Conservation (phyloP, 2,329 filamentous ascomycete genomes). For the Trichocomaceae sp. region DNA sequence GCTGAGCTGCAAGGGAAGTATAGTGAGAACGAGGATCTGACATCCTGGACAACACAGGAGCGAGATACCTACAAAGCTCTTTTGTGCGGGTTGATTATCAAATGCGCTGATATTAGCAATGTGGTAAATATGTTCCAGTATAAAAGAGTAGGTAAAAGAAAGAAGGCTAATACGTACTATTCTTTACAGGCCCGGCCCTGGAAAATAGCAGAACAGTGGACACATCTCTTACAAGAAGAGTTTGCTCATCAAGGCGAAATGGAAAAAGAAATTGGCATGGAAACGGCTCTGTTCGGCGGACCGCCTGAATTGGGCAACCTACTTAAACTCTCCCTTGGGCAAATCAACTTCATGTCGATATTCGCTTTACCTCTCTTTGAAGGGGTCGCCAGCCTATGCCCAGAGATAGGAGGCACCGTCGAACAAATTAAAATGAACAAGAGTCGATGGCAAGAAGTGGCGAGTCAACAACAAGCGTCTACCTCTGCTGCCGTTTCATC, state of each 20-base stretch:
- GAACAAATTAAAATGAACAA: conserved; percentile 75
- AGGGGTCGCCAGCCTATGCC: conserved; percentile 77
- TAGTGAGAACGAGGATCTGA: conserved; percentile 57
- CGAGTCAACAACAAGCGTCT: conserved; percentile 23
- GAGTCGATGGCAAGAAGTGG: conserved; percentile 52
- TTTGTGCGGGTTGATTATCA: conserved; percentile 87
- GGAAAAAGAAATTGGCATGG: conserved; percentile 81
- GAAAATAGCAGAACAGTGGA: conserved; percentile 79
- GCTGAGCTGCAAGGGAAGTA: conserved; percentile 74
- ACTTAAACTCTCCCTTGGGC: conserved; percentile 74
- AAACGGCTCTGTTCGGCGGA: conserved; percentile 73
- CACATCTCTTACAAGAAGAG: conserved; percentile 87
- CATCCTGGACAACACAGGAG: conserved; percentile 70
- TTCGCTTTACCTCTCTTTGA: conserved; percentile 91
- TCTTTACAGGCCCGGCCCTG: conserved; percentile 66
- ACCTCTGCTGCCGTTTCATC: conserved; percentile 10
- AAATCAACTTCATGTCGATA: conserved; percentile 93
- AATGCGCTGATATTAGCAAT: conserved; percentile 98
- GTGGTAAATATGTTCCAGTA: conserved; percentile 60
- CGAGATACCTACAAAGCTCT: conserved; percentile 70
- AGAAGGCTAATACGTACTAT: conserved; percentile 1
- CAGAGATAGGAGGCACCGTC: conserved; percentile 75
- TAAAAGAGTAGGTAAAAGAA: neutral
- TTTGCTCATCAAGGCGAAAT: conserved; percentile 89
- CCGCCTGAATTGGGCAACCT: conserved; percentile 76